Conservation (phyloP, 768 basidiomycete species). For the Leccinum obscurum region DNA sequence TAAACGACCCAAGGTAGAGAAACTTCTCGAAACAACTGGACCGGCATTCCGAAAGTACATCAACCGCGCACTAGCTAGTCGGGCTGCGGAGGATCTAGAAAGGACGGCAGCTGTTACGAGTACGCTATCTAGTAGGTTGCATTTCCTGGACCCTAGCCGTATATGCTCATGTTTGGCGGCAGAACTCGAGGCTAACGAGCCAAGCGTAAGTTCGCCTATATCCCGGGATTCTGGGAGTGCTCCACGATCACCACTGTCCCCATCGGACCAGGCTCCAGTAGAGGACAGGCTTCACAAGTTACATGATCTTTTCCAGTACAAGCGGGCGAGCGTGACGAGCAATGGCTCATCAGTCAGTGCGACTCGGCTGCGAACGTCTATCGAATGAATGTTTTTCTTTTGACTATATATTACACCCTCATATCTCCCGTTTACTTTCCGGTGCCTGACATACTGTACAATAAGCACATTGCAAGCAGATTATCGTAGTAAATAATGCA, state of each 20-base stretch:
- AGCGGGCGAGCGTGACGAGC: constrained; percentile 60
- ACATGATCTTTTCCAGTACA: constrained; percentile 82
- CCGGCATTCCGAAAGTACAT: constrained; percentile 92
- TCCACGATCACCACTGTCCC: constrained; percentile 37
- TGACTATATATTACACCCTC: constrained; percentile 18
- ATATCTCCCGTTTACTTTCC: constrained; percentile 19
- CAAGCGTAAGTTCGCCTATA: constrained; percentile 35
- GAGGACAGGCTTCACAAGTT: constrained; percentile 73
- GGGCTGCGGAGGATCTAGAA: constrained; percentile 86
- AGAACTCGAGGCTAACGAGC: constrained; percentile 66
- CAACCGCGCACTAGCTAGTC: constrained; percentile 79
- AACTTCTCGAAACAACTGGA: constrained; percentile 85
- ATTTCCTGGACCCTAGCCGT: not conserved
- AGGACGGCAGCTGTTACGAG: constrained; percentile 79
- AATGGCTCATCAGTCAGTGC: constrained; percentile 38
- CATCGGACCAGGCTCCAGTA: constrained; percentile 34
- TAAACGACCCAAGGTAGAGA: constrained; percentile 79
- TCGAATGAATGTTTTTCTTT: constrained; percentile 22
- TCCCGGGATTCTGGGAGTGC: constrained; percentile 29
- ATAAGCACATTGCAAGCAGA: constrained; percentile 24
- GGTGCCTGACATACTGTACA: constrained; percentile 31
- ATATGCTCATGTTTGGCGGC: constrained; percentile 14
- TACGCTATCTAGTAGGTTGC: constrained; percentile 70
- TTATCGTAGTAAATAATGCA: constrained; percentile 26
- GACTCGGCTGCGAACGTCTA: constrained; percentile 14